Base-by-base conservation (phyloP, 1,139 yeast genomes). In the Citeromyces hawaiiensis region DNA sequence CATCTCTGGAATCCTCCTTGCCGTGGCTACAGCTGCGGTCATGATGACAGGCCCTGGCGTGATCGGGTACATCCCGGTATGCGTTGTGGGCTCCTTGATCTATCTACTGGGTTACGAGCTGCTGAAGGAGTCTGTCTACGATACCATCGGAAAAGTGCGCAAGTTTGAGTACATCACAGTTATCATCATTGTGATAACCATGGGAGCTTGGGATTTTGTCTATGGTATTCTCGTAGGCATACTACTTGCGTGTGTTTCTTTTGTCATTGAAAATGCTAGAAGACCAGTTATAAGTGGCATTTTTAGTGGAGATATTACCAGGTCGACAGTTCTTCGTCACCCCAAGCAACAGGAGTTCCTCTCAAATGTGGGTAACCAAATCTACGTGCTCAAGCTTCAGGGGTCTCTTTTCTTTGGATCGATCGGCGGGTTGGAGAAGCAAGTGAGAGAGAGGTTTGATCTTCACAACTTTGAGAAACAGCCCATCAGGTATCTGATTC, bases 181-280 rank as follows among this genome's bases (percentile, higher is more conserved):
- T 45, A 60, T 82, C 5, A 76, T 81, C 9, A 91, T 91, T 49
- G 94, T 93, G 18, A 63, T 86, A 21, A 81, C 91, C 0, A 91
- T 93, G 98, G 98, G 97, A 3, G 80, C 83, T 2, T 82, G 85
- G 70, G 98, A 91, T 59, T 91, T 91, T 58, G 98, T 91, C 6
- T 71, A 78, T 48, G 98, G 98, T 41, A 86, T 91, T 35, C 64
- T 91, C 42, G 88, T 83, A 19, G 98, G 98, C 42, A 83, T 91
- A 35, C 64, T 91, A 37, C 66, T 91, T 42, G 97, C 98, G 0
- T 88, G 96, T 56, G 73, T 87, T 48, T 83, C 93, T 23, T 91
- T 87, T 63, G 87, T 91, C 15, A 82, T 88, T 38, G 94, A 85
- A 48, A 94, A 95, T 9, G 88, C 95, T 2, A 73, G 86, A 37